Percentiles rank a stretch among this genome's conserved stretches.
Conservation (phyloP, 768 basidiomycete species). For the Mycena pura region DNA sequence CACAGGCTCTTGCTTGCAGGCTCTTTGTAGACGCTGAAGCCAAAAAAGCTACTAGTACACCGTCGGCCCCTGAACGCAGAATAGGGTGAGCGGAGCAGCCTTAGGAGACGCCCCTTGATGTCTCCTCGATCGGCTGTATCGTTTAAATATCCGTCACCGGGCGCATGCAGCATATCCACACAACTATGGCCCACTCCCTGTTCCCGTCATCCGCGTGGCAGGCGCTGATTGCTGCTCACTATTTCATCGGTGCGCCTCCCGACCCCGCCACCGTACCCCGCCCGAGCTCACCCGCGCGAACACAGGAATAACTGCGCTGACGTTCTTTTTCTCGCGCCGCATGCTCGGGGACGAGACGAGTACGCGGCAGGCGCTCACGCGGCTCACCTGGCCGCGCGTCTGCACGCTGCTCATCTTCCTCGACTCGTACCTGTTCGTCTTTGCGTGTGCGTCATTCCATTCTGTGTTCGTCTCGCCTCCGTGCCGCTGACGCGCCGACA, state of each 20-base stretch:
- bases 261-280: too few relatives aligned
- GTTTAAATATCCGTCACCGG: too few relatives aligned
- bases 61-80: too few relatives aligned
- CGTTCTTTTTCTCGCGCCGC: slow-evolving; percentile 12
- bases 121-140: too few relatives aligned
- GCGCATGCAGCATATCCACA: too few relatives aligned
- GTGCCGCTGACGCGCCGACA: slow-evolving; percentile 22
- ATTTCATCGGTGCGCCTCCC: slow-evolving; percentile 1
- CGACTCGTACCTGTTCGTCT: slow-evolving; percentile 52
- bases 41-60: too few relatives aligned
- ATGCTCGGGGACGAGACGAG: neutral
- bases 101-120: too few relatives aligned
- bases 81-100: too few relatives aligned
- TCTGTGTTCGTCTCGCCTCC: neutral
- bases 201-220: too few relatives aligned
- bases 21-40: too few relatives aligned
- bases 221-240: neutral
- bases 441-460: slow-evolving; percentile 39
- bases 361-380: neutral
- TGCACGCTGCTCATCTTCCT: slow-evolving; percentile 48
- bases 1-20: too few relatives aligned
- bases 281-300: neutral
- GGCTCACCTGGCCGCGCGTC: slow-evolving; percentile 47
- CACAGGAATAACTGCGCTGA: slow-evolving; percentile 22
- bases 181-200: too few relatives aligned